These are phyloP conservation scores for Lentinula guzmanii DNA, from an alignment of 768 basidiomycete genomes.

Conservation along the genomic window DNA sequence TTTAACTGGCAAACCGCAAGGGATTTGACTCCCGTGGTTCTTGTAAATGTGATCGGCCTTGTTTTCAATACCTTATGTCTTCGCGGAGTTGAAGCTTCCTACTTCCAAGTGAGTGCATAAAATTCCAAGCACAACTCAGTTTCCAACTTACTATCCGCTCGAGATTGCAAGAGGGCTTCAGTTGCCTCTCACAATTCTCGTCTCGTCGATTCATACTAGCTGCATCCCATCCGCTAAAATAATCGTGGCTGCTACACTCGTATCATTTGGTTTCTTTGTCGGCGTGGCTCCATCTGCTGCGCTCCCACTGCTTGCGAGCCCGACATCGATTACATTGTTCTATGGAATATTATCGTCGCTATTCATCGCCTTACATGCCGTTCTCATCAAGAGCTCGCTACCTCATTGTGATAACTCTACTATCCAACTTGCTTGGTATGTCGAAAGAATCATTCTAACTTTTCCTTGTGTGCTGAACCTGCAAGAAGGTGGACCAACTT, in stretches of 20 bases:
- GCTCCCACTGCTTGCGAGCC: slow-evolving; percentile 34
- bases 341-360: slow-evolving; percentile 70
- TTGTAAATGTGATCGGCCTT: slow-evolving; percentile 68
- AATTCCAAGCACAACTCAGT: neutral
- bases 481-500: slow-evolving; percentile 53
- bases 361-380: slow-evolving; percentile 72
- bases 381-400: slow-evolving; percentile 67
- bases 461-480: neutral
- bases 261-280: slow-evolving; percentile 72
- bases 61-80: slow-evolving; percentile 79
- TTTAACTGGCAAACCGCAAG: slow-evolving; percentile 45
- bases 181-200: slow-evolving; percentile 73
- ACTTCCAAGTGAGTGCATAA: slow-evolving; percentile 55
- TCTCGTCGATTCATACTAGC: slow-evolving; percentile 57
- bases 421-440: slow-evolving; percentile 60
- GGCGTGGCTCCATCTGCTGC: slow-evolving; percentile 58
- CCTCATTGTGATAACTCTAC: slow-evolving; percentile 66
- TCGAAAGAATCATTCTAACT: neutral
- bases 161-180: slow-evolving; percentile 83
- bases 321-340: slow-evolving; percentile 52
- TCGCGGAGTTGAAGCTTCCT: slow-evolving; percentile 72
- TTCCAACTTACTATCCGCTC: neutral
- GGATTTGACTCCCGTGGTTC: slow-evolving; percentile 56
- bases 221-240: slow-evolving; percentile 49
- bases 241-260: slow-evolving; percentile 52